These are phyloP conservation scores for Stachybotrys chlorohalonatus DNA, from an alignment of 2,329 filamentous ascomycete genomes.

Conservation along the genomic window DNA sequence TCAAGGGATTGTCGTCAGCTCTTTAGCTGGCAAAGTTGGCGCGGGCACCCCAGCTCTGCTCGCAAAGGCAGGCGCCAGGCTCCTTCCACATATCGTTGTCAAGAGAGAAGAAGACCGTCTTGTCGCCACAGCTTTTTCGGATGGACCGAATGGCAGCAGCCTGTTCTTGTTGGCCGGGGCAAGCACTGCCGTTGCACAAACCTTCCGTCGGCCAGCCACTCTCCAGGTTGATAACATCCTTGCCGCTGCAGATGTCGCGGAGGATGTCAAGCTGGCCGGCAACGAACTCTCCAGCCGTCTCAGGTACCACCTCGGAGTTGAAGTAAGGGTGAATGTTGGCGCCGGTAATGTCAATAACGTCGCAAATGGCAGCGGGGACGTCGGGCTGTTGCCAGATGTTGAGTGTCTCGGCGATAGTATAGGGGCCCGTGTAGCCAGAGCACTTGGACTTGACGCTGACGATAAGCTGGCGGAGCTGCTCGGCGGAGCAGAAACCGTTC, in stretches of 20 bases:
- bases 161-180: slow-evolving; percentile 62
- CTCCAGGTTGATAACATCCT: slow-evolving; percentile 75
- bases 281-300: slow-evolving; percentile 68
- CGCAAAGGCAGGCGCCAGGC: slow-evolving; percentile 58
- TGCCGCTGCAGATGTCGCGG: slow-evolving; percentile 58
- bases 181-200: slow-evolving; percentile 59
- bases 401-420: slow-evolving; percentile 83
- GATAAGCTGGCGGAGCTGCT: slow-evolving; percentile 64
- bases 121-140: slow-evolving; percentile 51
- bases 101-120: slow-evolving; percentile 75
- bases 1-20: slow-evolving; percentile 9
- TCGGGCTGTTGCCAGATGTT: slow-evolving; percentile 62
- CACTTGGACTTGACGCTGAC: slow-evolving; percentile 54
- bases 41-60: slow-evolving; percentile 67
- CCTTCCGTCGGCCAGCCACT: slow-evolving; percentile 78
- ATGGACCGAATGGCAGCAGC: slow-evolving; percentile 63
- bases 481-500: slow-evolving; percentile 57
- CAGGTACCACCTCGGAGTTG: slow-evolving; percentile 58
- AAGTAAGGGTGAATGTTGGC: slow-evolving; percentile 94
- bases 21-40: slow-evolving; percentile 11
- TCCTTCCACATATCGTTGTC: slow-evolving; percentile 77
- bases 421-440: slow-evolving; percentile 63
- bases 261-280: slow-evolving; percentile 63
- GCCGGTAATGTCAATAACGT: slow-evolving; percentile 66
- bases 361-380: slow-evolving; percentile 54